A percentile compares a stretch with the other conserved stretches of the same genome.
Evolutionary conservation across 805 yeast species (phyloP).

Genomic region (Candida takata): DNA sequence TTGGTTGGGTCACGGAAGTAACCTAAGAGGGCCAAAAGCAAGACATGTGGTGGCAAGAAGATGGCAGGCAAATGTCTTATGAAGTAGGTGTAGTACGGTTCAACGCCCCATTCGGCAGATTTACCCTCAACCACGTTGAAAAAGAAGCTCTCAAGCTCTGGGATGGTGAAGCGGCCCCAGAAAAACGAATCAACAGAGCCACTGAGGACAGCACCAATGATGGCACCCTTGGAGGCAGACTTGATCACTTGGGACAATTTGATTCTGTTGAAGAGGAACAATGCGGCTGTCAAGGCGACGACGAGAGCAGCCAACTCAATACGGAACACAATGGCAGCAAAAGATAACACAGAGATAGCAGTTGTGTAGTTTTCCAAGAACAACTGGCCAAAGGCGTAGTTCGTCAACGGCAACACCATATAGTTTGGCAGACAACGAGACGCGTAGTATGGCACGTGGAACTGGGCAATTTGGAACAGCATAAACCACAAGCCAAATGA

Average conservation of each 20-base stretch:
- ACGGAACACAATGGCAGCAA: constrained; percentile 64
- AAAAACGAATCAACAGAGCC: constrained; percentile 61
- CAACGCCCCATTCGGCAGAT: constrained; percentile 76
- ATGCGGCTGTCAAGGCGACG: constrained; percentile 39
- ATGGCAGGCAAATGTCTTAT: constrained; percentile 34
- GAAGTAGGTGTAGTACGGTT: constrained; percentile 68
- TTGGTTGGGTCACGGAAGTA: constrained; percentile 28
- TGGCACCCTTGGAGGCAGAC: constrained; percentile 40
- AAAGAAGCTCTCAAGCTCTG: constrained; percentile 66
- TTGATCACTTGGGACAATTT: constrained; percentile 33
- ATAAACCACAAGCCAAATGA: constrained; percentile 51
- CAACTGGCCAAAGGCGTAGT: constrained; percentile 44
- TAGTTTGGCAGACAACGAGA: constrained; percentile 87
- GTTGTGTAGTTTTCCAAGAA: constrained; percentile 38
- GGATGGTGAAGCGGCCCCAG: constrained; percentile 60
- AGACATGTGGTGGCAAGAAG: constrained; percentile 41
- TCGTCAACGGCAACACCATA: constrained; percentile 62
- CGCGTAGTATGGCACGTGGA: constrained; percentile 75
- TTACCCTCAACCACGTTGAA: constrained; percentile 77
- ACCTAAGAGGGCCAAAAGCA: constrained; percentile 31
- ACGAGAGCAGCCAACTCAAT: constrained; percentile 59
- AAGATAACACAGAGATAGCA: constrained; percentile 49
- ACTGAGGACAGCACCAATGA: constrained; percentile 44
- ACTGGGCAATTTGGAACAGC: constrained; percentile 56
- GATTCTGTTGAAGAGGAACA: constrained; percentile 40